Evolutionary conservation across 1,284 basidiomycete genomes (phyloP).

Genomic region (Marasmius tenuissimus): DNA sequence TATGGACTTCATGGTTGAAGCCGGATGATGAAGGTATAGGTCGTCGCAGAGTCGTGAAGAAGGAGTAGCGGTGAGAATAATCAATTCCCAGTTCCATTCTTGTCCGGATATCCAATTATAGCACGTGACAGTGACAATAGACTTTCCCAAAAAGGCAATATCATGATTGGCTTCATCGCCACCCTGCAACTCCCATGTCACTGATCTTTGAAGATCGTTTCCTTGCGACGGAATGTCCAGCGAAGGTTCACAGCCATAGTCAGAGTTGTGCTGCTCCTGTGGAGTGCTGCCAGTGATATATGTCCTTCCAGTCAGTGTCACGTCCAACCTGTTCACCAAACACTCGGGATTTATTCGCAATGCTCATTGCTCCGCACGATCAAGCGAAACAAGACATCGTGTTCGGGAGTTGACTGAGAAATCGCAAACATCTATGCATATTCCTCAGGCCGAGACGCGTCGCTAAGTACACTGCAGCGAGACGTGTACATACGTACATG

Average conservation of each 20-base stretch:
- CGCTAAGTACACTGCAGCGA: no score
- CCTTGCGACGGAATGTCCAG: background rate
- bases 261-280: background rate
- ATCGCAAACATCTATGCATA: background rate
- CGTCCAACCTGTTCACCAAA: background rate
- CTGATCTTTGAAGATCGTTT: background rate
- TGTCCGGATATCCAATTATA: background rate
- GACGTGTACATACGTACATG: no score
- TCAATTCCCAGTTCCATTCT: background rate
- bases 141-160: background rate
- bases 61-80: background rate
- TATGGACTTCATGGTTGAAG: conserved; percentile 73
- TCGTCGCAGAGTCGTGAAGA: conserved; percentile 29
- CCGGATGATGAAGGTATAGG: conserved; percentile 13
- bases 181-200: no score
- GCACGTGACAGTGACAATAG: background rate
- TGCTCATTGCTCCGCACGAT: background rate
- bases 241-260: background rate
- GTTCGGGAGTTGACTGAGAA: no score
- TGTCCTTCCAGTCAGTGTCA: background rate
- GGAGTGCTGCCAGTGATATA: background rate
- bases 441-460: background rate
- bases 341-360: background rate
- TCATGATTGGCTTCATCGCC: no score
- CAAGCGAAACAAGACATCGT: no score